Conservation (phyloP, 2,329 filamentous ascomycete genomes). For the Cryphonectria carpinicola region DNA sequence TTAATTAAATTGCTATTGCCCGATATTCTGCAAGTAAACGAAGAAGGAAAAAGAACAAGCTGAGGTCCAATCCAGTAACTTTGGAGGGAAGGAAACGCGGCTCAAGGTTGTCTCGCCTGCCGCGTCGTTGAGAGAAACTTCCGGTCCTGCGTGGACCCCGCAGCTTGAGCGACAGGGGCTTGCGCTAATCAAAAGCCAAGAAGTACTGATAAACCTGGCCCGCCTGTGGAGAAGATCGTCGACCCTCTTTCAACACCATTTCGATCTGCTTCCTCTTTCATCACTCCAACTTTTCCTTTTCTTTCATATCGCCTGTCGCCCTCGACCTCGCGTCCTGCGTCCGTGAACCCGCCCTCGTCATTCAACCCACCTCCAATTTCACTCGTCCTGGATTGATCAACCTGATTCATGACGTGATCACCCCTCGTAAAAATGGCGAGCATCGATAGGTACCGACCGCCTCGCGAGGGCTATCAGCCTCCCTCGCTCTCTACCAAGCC, state of each 20-base stretch:
- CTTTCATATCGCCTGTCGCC: neutral
- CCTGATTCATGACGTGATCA: constrained; percentile 26
- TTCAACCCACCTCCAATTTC: neutral
- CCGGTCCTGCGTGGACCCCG: neutral
- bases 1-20: constrained; percentile 1
- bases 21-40: neutral
- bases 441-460: constrained; percentile 61
- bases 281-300: constrained; percentile 9
- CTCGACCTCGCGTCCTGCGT: constrained; percentile 10
- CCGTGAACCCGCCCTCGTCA: constrained; percentile 5
- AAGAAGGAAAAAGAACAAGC: neutral
- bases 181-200: constrained; percentile 16
- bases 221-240: constrained; percentile 9
- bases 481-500: constrained; percentile 47
- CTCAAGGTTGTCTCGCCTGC: constrained; percentile 14
- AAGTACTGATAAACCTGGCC: constrained; percentile 24
- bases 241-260: constrained; percentile 18
- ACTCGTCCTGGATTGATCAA: too few relatives aligned
- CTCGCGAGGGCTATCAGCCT: constrained; percentile 61
- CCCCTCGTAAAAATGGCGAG: constrained; percentile 54
- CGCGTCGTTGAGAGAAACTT: neutral
- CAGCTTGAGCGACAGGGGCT: neutral
- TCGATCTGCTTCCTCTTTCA: constrained; percentile 15
- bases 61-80: neutral
- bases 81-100: neutral